A percentile compares a stretch with the other conserved stretches of the same genome.
Evolutionary conservation across 2,329 filamentous ascomycete genomes (phyloP).

Genomic region (Coniochaeta sp.): DNA sequence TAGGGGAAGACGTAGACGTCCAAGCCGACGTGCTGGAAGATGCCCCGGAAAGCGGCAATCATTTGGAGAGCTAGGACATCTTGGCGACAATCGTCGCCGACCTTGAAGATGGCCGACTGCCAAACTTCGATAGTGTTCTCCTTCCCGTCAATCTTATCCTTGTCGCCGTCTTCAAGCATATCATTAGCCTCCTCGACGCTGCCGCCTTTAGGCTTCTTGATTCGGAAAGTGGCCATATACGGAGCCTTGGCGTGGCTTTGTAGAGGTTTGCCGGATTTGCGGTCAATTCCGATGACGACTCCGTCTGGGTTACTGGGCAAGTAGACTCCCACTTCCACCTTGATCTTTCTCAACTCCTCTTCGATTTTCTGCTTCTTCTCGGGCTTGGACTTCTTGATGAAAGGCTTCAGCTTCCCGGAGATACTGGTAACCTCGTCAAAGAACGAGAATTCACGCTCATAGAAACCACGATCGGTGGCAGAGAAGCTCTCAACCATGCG

Average conservation of each 20-base stretch:
- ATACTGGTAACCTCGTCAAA: conserved; percentile 95
- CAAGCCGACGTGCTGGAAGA: conserved; percentile 89
- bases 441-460: conserved; percentile 93
- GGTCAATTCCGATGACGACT: conserved; percentile 93
- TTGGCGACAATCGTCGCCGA: conserved; percentile 96
- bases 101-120: conserved; percentile 99
- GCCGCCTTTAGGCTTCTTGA: conserved; percentile 66
- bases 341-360: conserved; percentile 93
- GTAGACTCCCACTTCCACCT: conserved; percentile 95
- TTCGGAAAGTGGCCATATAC: conserved; percentile 98
- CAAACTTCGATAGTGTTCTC: conserved; percentile 79
- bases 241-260: conserved; percentile 98
- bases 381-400: conserved; percentile 84
- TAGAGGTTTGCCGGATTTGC: conserved; percentile 93
- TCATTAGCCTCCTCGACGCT: conserved; percentile 42
- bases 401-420: conserved; percentile 90
- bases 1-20: conserved; percentile 98
- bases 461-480: conserved; percentile 71
- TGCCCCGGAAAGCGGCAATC: conserved; percentile 94
- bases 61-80: conserved; percentile 95
- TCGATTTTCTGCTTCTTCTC: conserved; percentile 99
- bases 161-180: conserved; percentile 38
- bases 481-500: conserved; percentile 80
- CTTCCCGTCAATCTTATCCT: conserved; percentile 20
- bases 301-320: conserved; percentile 95